Evolutionary conservation across 192 early-diverging fungal genomes (phyloP), one percentile per base, ranked within the genome.

Genomic region (Podila clonocystis): DNA sequence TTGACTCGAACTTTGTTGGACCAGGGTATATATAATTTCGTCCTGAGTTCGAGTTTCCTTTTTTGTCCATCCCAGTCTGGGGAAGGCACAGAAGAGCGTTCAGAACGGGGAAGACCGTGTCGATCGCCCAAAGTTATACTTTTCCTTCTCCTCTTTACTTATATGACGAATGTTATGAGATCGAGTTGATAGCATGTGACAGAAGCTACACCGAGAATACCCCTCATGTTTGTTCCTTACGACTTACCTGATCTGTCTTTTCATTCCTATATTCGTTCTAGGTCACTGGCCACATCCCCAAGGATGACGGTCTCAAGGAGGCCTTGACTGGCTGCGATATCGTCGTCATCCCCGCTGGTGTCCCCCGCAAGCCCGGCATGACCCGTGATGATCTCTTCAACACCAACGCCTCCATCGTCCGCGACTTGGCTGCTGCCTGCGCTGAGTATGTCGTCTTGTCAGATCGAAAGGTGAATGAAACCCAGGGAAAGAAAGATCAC

Each of bases 341-440:
- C 68, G 91, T 96, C 63, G 91, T 97, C 57, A 95, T 97, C 74
- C 95, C 96, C 55, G 96, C 96, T 65, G 96, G 96, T 69, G 94
- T 97, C 13, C 96, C 96, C 67, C 89, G 96, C 82, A 97, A 97
- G 91, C 96, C 95, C 59, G 95, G 95, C 36, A 97, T 97, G 96
- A 95, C 96, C 67, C 92, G 96, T 84, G 95, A 97, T 84, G 96
- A 97, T 82, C 87, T 97, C 61, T 97, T 97, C 91, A 95, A 96
- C 85, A 96, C 91, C 85, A 97, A 97, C 86, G 96, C 96, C 64
- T 91, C 92, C 60, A 97, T 97, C 73, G 94, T 96, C 74, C 87
- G 89, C 72, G 90, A 79, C 52, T 89, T 97, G 36, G 95, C 95
- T 68, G 87, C 85, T 65, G 94, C 89, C 52, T 86, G 88, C 58